Conservation (phyloP, 768 basidiomycete genomes). For the Mrakia gelida region DNA sequence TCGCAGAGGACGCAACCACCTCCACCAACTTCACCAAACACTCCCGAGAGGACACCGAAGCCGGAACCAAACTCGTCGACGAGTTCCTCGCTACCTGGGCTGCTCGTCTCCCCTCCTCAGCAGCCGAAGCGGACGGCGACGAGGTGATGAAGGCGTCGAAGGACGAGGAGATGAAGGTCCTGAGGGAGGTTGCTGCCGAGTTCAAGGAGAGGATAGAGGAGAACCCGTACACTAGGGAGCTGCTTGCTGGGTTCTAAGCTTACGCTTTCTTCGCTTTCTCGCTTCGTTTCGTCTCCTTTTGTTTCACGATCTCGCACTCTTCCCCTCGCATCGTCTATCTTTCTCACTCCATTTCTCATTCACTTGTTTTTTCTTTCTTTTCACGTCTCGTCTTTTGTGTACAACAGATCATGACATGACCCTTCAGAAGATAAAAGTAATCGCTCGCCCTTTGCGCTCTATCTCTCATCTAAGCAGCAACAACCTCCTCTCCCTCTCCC, state of each 20-base stretch:
- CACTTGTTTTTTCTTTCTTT: constrained; percentile 7
- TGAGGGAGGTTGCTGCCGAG: constrained; percentile 62
- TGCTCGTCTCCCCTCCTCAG: constrained; percentile 32
- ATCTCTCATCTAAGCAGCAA: background rate
- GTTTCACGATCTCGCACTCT: background rate
- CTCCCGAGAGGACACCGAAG: constrained; percentile 60
- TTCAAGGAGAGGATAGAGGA: constrained; percentile 66
- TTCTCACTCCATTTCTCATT: background rate
- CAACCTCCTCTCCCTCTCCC: constrained; percentile 34
- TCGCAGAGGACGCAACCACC: constrained; percentile 37
- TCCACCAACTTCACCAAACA: constrained; percentile 48
- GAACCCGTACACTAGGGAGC: constrained; percentile 60
- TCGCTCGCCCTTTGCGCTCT: background rate
- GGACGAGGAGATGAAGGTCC: constrained; percentile 50
- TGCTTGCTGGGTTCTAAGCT: constrained; percentile 38
- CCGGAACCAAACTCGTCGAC: constrained; percentile 76
- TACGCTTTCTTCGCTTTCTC: constrained; percentile 1
- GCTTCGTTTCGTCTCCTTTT: constrained; percentile 38
- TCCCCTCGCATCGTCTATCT: constrained; percentile 5
- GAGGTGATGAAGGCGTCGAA: constrained; percentile 49
- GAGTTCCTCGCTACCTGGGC: constrained; percentile 70
- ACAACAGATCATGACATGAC: background rate
- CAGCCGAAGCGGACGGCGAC: constrained; percentile 32
- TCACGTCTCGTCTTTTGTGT: constrained; percentile 39
- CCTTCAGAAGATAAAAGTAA: background rate